These are phyloP conservation scores for Hanseniaspora mollemarum DNA, from an alignment of 805 yeast species.

Conservation along the genomic window DNA sequence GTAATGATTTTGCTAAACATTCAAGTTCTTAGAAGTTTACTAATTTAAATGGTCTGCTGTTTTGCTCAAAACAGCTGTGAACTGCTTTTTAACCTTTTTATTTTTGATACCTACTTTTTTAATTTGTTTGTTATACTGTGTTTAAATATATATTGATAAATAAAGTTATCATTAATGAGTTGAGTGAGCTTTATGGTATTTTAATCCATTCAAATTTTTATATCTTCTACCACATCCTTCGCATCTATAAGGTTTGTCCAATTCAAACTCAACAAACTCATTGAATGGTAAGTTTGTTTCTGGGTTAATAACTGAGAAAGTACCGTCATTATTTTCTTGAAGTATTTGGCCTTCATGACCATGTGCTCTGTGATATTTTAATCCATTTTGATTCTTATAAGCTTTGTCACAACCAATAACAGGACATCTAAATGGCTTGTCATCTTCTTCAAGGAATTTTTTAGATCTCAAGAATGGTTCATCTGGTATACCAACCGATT, in stretches of 20 bases:
- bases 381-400: slow-evolving; percentile 93
- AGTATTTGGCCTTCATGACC: slow-evolving; percentile 95
- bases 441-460: slow-evolving; percentile 42
- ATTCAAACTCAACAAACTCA: slow-evolving; percentile 89
- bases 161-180: slow-evolving; percentile 38
- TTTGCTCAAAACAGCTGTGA: neutral
- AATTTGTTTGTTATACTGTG: neutral
- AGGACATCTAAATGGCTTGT: slow-evolving; percentile 93
- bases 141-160: neutral
- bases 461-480: slow-evolving; percentile 7
- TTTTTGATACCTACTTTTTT: neutral
- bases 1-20: neutral
- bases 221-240: slow-evolving; percentile 97
- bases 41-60: neutral
- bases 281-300: slow-evolving; percentile 78
- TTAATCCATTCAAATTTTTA: slow-evolving; percentile 89
- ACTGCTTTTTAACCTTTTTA: neutral
- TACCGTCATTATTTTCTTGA: slow-evolving; percentile 84
- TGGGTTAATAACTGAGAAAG: slow-evolving; percentile 86
- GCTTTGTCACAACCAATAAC: slow-evolving; percentile 97
- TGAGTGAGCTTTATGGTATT: slow-evolving; percentile 96
- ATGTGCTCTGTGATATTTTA: slow-evolving; percentile 87
- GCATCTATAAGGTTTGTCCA: slow-evolving; percentile 95
- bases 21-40: neutral
- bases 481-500: slow-evolving; percentile 13